Base-by-base conservation (phyloP, 495 filamentous ascomycete genomes). In the Amorphotheca resinae region DNA sequence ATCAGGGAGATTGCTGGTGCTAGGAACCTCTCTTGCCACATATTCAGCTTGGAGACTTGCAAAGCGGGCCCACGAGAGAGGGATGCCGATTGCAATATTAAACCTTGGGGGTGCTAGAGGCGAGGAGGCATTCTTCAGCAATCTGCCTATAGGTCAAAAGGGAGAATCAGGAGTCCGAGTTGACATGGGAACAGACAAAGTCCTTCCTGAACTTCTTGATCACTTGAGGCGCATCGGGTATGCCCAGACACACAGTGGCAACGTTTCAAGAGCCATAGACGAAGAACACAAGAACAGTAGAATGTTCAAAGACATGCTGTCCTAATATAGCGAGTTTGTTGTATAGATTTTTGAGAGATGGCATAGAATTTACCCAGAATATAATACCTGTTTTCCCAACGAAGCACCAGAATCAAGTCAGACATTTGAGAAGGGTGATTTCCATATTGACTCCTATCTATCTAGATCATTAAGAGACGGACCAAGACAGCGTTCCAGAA, bases 11-110 rank as follows among this genome's bases (percentile, higher is more conserved):
- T 58, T 98, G 17, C 67, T 98, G 22, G 72, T 96, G 12, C 57
- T 95, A 11, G 91, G 87, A 7, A 95, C 80, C 31, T 93, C 84
- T 52, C 66, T 98, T 36, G 91, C 91, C 7, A 95, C 91, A 0
- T 95, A 88, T 59, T 94, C 86, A 5, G 91, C 91, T 1, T 98
- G 87, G 85, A 70, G 89, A 47, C 57, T 98, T 28, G 87, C 80
- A 6, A 88, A 84, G 67, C 65, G 78, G 44, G 89, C 89, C 7
- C 80, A 80, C 45, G 80, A 87, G 49, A 67, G 73, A 50, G 81
- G 79, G 7, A 88, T 88, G 77, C 81, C 86, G 2, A 79, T 96
- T 56, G 89, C 74, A 0, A 76, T 93, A 38, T 64, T 93, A 41
- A 93, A 89, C 54, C 63, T 91, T 8, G 86, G 86, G 11, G 86